Percentiles rank a stretch among this genome's conserved stretches.
Conservation (phyloP, 805 yeast genomes). For the Jamesozyma spencerorum region DNA sequence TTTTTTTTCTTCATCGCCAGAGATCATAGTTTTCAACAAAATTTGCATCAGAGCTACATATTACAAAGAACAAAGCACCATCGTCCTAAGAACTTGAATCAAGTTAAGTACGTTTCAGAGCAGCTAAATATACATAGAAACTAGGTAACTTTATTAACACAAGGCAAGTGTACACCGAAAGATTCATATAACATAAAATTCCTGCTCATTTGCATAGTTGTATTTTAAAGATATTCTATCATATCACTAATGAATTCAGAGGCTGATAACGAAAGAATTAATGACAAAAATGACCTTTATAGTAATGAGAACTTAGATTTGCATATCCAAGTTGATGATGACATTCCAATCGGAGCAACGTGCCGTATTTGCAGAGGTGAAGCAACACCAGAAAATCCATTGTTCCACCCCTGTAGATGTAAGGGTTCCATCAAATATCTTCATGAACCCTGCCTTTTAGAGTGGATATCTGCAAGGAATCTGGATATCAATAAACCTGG, state of each 20-base stretch:
- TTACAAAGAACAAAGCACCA: too few relatives aligned
- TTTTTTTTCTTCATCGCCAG: not conserved
- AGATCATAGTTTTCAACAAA: not conserved
- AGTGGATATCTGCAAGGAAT: slow-evolving; percentile 57
- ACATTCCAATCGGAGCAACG: slow-evolving; percentile 27
- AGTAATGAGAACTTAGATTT: too few relatives aligned
- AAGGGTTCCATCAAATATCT: slow-evolving; percentile 87
- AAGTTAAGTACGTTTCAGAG: too few relatives aligned
- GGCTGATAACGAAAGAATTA: not conserved
- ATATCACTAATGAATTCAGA: not conserved
- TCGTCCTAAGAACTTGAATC: too few relatives aligned
- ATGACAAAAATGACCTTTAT: not conserved
- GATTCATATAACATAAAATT: too few relatives aligned
- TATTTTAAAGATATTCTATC: too few relatives aligned
- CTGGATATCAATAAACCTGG: slow-evolving; percentile 27
- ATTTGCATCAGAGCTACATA: too few relatives aligned
- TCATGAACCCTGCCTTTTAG: slow-evolving; percentile 84
- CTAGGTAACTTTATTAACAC: too few relatives aligned
- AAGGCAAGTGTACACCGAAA: too few relatives aligned
- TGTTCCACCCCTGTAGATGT: slow-evolving; percentile 88
- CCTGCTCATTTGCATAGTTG: too few relatives aligned
- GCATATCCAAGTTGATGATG: not conserved
- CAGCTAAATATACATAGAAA: too few relatives aligned
- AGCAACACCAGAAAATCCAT: slow-evolving; percentile 66
- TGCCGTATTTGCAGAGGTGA: slow-evolving; percentile 95